Conservation (phyloP, 2,329 filamentous ascomycete species). For the Lasiodiplodia hormozganensis region DNA sequence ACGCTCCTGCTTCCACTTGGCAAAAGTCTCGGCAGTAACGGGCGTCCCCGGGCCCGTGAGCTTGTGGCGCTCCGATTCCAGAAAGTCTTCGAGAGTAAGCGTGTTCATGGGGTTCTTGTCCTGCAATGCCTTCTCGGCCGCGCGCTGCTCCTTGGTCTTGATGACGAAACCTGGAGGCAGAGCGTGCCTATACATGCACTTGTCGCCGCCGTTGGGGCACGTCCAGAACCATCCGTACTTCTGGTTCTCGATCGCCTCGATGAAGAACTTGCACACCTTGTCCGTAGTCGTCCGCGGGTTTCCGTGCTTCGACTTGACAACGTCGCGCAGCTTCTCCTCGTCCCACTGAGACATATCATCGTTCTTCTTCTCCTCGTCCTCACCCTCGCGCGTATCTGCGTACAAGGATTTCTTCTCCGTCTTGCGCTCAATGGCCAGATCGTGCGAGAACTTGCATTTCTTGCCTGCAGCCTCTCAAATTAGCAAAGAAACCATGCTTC, state of each 20-base stretch:
- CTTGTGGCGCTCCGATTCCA: conserved; percentile 96
- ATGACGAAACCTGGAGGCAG: conserved; percentile 93
- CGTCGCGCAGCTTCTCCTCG: conserved; percentile 89
- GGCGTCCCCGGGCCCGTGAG: conserved; percentile 90
- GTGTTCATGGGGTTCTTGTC: conserved; percentile 96
- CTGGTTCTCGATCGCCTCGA: conserved; percentile 94
- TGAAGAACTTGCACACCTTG: conserved; percentile 99
- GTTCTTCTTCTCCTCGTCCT: conserved; percentile 78
- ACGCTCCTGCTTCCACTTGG: conserved; percentile 96
- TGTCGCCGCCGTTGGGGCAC: conserved; percentile 94
- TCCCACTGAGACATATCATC: conserved; percentile 98
- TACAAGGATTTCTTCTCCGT: conserved; percentile 92
- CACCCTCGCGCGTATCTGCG: conserved; percentile 77
- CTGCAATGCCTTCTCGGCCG: conserved; percentile 91
- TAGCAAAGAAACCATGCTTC: background rate
- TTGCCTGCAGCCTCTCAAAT: conserved; percentile 54
- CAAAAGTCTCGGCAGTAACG: conserved; percentile 90
- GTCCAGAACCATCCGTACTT: conserved; percentile 99
- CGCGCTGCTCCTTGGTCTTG: conserved; percentile 96
- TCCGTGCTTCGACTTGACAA: conserved; percentile 94
- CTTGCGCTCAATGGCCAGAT: conserved; percentile 87
- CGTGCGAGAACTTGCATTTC: conserved; percentile 98
- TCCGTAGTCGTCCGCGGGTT: conserved; percentile 95
- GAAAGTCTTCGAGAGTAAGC: conserved; percentile 93
- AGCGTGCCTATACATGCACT: conserved; percentile 98